These are phyloP conservation scores for Suillus weaverae DNA, from an alignment of 768 basidiomycete genomes.

Conservation along the genomic window DNA sequence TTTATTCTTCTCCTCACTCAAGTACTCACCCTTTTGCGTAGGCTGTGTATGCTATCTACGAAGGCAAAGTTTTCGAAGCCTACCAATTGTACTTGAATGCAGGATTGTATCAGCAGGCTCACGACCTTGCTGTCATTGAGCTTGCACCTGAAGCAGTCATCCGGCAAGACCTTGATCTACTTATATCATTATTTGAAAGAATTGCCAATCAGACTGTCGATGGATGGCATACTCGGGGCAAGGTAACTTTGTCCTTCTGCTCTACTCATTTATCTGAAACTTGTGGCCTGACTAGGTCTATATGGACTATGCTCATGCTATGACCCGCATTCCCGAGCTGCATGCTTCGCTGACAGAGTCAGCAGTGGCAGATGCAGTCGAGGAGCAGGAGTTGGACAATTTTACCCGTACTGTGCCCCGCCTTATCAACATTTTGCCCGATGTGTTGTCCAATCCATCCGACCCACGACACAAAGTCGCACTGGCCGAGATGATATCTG, in stretches of 20 bases:
- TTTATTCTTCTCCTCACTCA: neutral
- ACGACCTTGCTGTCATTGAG: slow-evolving; percentile 80
- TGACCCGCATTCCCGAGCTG: slow-evolving; percentile 60
- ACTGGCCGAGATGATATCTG: slow-evolving; percentile 68
- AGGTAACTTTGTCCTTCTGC: slow-evolving; percentile 45
- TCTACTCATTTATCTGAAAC: slow-evolving; percentile 12
- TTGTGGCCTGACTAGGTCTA: slow-evolving; percentile 47
- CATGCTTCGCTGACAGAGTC: slow-evolving; percentile 45
- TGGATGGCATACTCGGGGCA: slow-evolving; percentile 82
- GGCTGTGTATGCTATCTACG: slow-evolving; percentile 66
- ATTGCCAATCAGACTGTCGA: slow-evolving; percentile 60
- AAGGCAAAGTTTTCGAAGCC: slow-evolving; percentile 65
- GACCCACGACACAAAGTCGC: slow-evolving; percentile 72
- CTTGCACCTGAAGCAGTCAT: slow-evolving; percentile 88
- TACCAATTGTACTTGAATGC: slow-evolving; percentile 78
- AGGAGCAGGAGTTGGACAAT: slow-evolving; percentile 58
- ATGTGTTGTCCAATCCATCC: slow-evolving; percentile 55
- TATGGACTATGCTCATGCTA: slow-evolving; percentile 68
- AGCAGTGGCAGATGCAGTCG: slow-evolving; percentile 44
- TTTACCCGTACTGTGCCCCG: slow-evolving; percentile 60
- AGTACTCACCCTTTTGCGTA: slow-evolving; percentile 25
- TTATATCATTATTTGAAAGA: slow-evolving; percentile 66
- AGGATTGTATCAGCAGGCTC: slow-evolving; percentile 69
- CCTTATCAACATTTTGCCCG: slow-evolving; percentile 67
- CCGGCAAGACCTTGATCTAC: slow-evolving; percentile 49